Percentiles rank a stretch among this genome's conserved stretches.
phyloP scores from a whole-genome alignment of 2,329 filamentous ascomycete species.

The Leptodontidium sp. region DNA sequence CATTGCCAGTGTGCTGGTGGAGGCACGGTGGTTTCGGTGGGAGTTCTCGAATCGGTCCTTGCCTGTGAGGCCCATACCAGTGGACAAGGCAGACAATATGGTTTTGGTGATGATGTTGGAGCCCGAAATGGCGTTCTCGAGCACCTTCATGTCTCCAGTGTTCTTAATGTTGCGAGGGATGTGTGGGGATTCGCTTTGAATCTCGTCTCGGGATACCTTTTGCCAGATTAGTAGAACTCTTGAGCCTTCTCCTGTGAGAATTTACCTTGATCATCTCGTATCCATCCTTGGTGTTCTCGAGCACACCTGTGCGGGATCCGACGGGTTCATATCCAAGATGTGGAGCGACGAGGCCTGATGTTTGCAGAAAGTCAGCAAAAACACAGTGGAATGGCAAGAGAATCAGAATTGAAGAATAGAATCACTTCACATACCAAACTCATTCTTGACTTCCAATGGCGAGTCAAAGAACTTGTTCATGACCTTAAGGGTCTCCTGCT shows the following conservation, averaged over 20 bases:
- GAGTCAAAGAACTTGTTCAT: slow-evolving; percentile 65
- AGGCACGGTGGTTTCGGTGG: slow-evolving; percentile 59
- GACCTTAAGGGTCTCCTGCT: slow-evolving; percentile 59
- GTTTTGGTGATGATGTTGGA: slow-evolving; percentile 59
- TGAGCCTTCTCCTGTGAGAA: background rate
- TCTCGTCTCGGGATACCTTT: slow-evolving; percentile 59
- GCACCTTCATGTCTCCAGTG: slow-evolving; percentile 55
- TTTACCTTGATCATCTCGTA: slow-evolving; percentile 61
- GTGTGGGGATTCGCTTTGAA: slow-evolving; percentile 56
- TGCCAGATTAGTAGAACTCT: slow-evolving; percentile 10
- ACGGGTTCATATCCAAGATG: slow-evolving; percentile 63
- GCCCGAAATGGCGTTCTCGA: slow-evolving; percentile 59
- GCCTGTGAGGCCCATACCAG: slow-evolving; percentile 55
- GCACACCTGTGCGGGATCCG: slow-evolving; percentile 57
- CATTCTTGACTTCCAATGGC: slow-evolving; percentile 63
- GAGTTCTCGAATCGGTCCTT: slow-evolving; percentile 57
- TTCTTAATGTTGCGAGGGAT: slow-evolving; percentile 58
- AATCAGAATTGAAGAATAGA: background rate
- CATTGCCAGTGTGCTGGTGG: slow-evolving; percentile 60
- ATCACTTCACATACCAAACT: slow-evolving; percentile 47
- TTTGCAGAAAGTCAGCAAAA: background rate
- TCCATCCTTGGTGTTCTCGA: slow-evolving; percentile 57
- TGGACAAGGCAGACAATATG: slow-evolving; percentile 51
- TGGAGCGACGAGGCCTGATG: slow-evolving; percentile 56
- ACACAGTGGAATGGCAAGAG: background rate